Evolutionary conservation across 345 rosid species (phyloP), one percentile per base, ranked within the genome.

Genomic region (Triadica sebifera): DNA sequence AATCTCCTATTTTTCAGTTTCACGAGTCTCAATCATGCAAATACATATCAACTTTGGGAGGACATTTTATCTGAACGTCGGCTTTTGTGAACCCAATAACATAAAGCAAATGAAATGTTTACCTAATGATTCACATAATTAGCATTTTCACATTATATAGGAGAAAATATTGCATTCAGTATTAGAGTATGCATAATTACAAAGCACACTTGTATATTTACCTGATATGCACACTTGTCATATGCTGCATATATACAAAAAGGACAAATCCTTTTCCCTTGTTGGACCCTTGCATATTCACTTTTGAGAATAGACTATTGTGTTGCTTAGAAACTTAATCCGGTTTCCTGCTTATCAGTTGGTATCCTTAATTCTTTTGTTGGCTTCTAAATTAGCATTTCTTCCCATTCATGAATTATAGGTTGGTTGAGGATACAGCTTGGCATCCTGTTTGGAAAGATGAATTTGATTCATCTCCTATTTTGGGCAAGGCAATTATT

Each of bases 341-440:
- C n/a, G 34, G 20, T 73, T 80, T 61, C 57, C 22, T 52, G 15
- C 71, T 67, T 77, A 41, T 56, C 65, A 38, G 49, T 24, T 63
- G n/a, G 55, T 49, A 56, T 50, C 38, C 8, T 39, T 51, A 41
- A 4, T 20, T 73, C 53, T 12, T 63, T 16, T 13, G 6, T 65
- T 51, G 70, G 70, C 39, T 72, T 66, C 19, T 51, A 15, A 63
- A 41, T 37, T 68, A 12, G 63, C 50, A 70, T 45, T 3, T 76
- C 34, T 46, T 47, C 37, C 52, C 57, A 51, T 78, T 72, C 41
- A 43, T 82, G 22, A 53, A 66, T 37, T 69, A 4, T 73, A 94
- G 99, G 98, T 82, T 92, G 84, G 38, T 12, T 51, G 97, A 82
- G 79, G 98, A 94, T 73, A 94, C 98, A 75, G 98, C 98, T 71